Evolutionary conservation across 345 rosid genomes (phyloP), one percentile per base, ranked within the genome.

Genomic region (Citrus mangshanensis): DNA sequence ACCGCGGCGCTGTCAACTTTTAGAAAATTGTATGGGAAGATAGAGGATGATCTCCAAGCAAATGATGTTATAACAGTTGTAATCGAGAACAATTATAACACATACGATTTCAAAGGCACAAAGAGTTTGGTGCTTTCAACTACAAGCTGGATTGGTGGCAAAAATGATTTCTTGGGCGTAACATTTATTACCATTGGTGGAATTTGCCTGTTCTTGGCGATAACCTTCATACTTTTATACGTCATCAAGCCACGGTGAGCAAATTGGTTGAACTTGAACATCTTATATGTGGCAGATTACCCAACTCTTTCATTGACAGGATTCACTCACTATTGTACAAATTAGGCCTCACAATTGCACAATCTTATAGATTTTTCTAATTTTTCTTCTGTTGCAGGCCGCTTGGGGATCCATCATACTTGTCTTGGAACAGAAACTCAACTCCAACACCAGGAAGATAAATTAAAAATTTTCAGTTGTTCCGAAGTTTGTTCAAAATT

Each of bases 111-210:
- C 62, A 82, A 80, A 9, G 91, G 93, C 19, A 76, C 75, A 67
- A 89, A 89, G 87, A 89, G 72, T 77, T 76, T 88, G 71, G 86
- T 89, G 51, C 89, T 86, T 64, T 88, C 93, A 3, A 88, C 91
- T 13, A 78, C 89, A 9, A 86, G 83, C 77, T 89, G 93, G 91
- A 78, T 88, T 14, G 93, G 89, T 25, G 93, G 93, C 27, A 89
- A 82, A 76, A 88, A 89, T 78, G 83, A 80, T 40, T 86, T 89
- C 58, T 38, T 89, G 55, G 93, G 89, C 46, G 16, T 63, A 38
- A 89, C 91, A 3, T 86, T 80, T 78, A 75, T 88, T 25, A 37
- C 76, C 5, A 40, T 89, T 5, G 92, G 92, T 28, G 89, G 86
- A 28, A 9, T 83, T 30, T 83, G 88, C 81, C 82, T 87, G 73